phyloP scores from a whole-genome alignment of 2,329 filamentous ascomycete species.

The Stemphylium lycopersici region DNA sequence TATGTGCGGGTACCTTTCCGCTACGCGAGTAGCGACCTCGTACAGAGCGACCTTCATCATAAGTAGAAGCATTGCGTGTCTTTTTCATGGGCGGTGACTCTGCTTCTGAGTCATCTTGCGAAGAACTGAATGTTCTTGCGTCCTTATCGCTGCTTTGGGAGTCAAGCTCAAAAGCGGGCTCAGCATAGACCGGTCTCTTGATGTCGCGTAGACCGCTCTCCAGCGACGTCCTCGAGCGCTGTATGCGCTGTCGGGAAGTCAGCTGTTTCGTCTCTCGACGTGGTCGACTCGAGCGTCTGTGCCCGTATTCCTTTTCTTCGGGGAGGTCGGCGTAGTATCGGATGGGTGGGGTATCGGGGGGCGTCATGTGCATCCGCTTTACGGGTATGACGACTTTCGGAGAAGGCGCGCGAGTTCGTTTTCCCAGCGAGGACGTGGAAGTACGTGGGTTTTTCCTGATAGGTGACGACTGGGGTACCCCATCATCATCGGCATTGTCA shows the following conservation, averaged over 20 bases:
- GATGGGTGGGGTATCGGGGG: constrained; percentile 18
- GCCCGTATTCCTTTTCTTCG: constrained; percentile 16
- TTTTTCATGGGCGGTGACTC: background rate
- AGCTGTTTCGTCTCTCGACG: constrained; percentile 11
- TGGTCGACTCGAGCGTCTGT: constrained; percentile 6
- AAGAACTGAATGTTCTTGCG: background rate
- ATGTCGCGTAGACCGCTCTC: constrained; percentile 26
- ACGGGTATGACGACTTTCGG: constrained; percentile 36
- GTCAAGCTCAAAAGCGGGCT: constrained; percentile 6
- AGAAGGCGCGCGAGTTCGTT: constrained; percentile 33
- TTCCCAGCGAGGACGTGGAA: constrained; percentile 24
- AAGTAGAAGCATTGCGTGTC: background rate
- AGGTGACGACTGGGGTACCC: constrained; percentile 33
- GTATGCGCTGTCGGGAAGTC: constrained; percentile 8
- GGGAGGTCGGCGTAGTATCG: constrained; percentile 27
- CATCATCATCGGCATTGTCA: constrained; percentile 26
- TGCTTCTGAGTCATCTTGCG: background rate
- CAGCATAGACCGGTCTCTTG: constrained; percentile 20
- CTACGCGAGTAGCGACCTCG: background rate
- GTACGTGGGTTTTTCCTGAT: constrained; percentile 22
- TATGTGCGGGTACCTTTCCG: background rate
- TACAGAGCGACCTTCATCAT: background rate
- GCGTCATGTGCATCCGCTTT: constrained; percentile 28
- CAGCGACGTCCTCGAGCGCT: constrained; percentile 19
- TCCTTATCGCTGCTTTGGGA: background rate